Evolutionary conservation across 176 grass and related monocot species (phyloP), one percentile per base, ranked within the genome.

Genomic region (Phyllostachys edulis): DNA sequence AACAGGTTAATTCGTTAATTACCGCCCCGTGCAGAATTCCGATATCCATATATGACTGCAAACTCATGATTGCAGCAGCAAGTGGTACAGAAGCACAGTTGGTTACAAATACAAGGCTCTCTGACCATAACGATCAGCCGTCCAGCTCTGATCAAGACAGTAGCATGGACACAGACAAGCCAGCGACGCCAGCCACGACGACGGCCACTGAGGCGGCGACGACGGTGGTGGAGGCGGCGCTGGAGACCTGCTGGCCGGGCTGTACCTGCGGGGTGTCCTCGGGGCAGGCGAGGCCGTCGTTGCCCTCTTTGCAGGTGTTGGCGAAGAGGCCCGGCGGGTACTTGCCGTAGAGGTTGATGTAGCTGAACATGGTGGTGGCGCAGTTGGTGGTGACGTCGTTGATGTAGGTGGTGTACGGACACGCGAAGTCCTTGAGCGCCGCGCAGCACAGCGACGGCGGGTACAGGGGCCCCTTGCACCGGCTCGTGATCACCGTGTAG

Each of bases 321-420:
- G 88, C 83, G 38, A 96, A 96, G 42, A 96, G 91, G 8, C 94
- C 90, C 21, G 94, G 84, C 15, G 88, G 94, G 86, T 96, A 96
- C 52, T 91, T 91, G 70, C 94, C 94, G 70, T 89, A 89, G 49
- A 87, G 63, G 89, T 96, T 90, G 79, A 96, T 91, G 59, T 91
- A 89, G 78, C 88, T 93, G 88, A 96, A 96, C 94, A 96, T 93
- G 71, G 52, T 89, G 50, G 86, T 41, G 42, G 94, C 88, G 87
- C 94, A 96, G 36, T 85, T 85, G 67, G 80, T 93, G 29, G 46
- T 60, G 2, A 5, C 2, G 82, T 96, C 91, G 78, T 96, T 96
- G 87, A 96, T 68, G 60, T 96, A 77, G 32, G 16, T 75, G 52
- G 77, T 1, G 59, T 76, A 93, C 3, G 94, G 94, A 80, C 94